Conservation (phyloP, 192 early-diverging fungal genomes). For the Geosiphon pyriformis region DNA sequence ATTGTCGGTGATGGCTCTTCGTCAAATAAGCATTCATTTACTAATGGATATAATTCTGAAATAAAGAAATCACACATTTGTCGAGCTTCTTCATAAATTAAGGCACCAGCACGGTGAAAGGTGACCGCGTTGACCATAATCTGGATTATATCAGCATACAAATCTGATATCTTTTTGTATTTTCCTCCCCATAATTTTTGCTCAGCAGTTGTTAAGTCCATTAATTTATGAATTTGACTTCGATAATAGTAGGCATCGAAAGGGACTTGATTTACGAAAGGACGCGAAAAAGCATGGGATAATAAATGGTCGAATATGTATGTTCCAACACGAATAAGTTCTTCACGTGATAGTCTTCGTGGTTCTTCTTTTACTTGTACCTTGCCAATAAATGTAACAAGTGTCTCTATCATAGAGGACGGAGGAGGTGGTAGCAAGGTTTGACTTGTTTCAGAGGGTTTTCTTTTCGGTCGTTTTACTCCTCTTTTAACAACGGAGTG, state of each 20-base stretch:
- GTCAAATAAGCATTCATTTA: not conserved
- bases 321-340: conserved; percentile 10
- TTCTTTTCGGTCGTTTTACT: not conserved
- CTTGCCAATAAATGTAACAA: not conserved
- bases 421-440: not conserved
- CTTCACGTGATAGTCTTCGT: not conserved
- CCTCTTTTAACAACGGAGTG: no score
- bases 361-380: not conserved
- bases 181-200: conserved; percentile 40
- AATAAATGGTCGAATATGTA: conserved; percentile 13
- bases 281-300: not conserved
- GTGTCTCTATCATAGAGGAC: not conserved
- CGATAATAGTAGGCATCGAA: conserved; percentile 30
- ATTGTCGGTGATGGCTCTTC: not conserved
- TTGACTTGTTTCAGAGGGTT: not conserved
- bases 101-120: not conserved
- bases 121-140: conserved; percentile 12
- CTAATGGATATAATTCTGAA: not conserved
- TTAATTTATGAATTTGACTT: conserved; percentile 40
- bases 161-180: not conserved
- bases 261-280: conserved; percentile 8
- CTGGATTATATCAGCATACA: conserved; percentile 7
- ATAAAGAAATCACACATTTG: not conserved
- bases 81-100: conserved; percentile 9
- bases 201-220: conserved; percentile 50